A percentile compares a stretch with the other conserved stretches of the same genome.
phyloP scores from a whole-genome alignment of 2,329 filamentous ascomycete genomes.

The Fusarium sororula region DNA sequence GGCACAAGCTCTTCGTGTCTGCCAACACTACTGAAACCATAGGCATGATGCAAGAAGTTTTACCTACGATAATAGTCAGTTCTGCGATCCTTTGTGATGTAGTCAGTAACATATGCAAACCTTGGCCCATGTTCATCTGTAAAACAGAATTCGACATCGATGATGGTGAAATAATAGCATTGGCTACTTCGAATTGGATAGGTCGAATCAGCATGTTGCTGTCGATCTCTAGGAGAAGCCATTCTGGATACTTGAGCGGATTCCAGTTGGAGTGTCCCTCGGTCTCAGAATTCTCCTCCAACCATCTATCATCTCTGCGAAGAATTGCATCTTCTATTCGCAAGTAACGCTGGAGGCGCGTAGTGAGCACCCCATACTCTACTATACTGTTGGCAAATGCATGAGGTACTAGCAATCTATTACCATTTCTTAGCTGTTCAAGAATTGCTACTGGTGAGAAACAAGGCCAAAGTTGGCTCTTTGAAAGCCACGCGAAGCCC shows the following conservation, averaged over 20 bases:
- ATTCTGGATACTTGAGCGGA: conserved; percentile 62
- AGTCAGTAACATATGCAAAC: conserved; percentile 33
- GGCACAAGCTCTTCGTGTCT: conserved; percentile 54
- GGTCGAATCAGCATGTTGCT: conserved; percentile 67
- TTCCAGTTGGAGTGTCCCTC: conserved; percentile 66
- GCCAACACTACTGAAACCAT: conserved; percentile 58
- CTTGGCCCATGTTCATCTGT: conserved; percentile 74
- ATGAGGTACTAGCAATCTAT: conserved; percentile 38
- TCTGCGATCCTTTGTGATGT: rapidly evolving
- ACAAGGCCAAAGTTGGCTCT: conserved; percentile 56
- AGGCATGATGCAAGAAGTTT: conserved; percentile 66
- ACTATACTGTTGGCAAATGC: conserved; percentile 54
- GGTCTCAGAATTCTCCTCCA: conserved; percentile 56
- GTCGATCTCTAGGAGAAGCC: conserved; percentile 74
- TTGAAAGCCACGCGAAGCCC: conserved; percentile 50
- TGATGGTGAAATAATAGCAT: conserved; percentile 63
- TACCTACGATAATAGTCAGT: conserved; percentile 50
- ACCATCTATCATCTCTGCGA: conserved; percentile 37
- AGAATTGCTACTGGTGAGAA: conserved; percentile 55
- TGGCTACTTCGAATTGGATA: conserved; percentile 69
- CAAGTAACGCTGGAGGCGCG: conserved; percentile 54
- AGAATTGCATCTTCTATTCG: conserved; percentile 50
- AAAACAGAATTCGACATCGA: conserved; percentile 65
- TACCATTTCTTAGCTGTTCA: conserved; percentile 52
- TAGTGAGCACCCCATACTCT: conserved; percentile 54